Percentiles rank a stretch among this genome's conserved stretches.
Conservation (phyloP, 1,139 yeast species). For the Wickerhamomyces sp. region DNA sequence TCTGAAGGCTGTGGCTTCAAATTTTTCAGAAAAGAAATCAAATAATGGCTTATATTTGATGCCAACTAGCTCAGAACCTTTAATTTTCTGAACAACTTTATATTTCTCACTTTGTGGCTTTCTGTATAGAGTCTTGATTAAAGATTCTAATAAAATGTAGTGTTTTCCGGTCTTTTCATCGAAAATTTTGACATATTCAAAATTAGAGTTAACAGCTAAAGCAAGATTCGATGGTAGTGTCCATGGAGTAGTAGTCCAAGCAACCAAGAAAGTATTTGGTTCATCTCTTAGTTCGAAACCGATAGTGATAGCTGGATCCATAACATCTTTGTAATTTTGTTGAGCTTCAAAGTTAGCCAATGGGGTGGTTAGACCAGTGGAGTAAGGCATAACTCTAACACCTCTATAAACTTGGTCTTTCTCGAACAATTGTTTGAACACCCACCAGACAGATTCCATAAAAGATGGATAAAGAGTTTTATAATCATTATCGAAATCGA, state of each 20-base stretch:
- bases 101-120: conserved; percentile 89
- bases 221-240: conserved; percentile 94
- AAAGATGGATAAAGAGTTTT: conserved; percentile 92
- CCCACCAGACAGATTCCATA: conserved; percentile 99
- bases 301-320: conserved; percentile 93
- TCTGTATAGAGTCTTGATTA: conserved; percentile 81
- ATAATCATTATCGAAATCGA: conserved; percentile 97
- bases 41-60: conserved; percentile 77
- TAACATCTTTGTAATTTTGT: conserved; percentile 94
- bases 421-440: conserved; percentile 79
- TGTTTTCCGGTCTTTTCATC: conserved; percentile 82
- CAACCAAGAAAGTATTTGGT: conserved; percentile 78
- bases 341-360: conserved; percentile 97
- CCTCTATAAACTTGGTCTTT: conserved; percentile 92
- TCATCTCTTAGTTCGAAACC: conserved; percentile 82
- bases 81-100: conserved; percentile 73
- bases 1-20: conserved; percentile 72
- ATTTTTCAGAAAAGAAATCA: conserved; percentile 71
- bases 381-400: conserved; percentile 96
- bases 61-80: conserved; percentile 79
- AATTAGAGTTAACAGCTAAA: conserved; percentile 84
- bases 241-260: conserved; percentile 99
- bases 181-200: conserved; percentile 86
- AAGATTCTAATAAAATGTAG: conserved; percentile 78
- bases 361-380: conserved; percentile 96